Percentiles rank a stretch among this genome's conserved stretches.
phyloP scores from a whole-genome alignment of 2,329 filamentous ascomycete genomes.

The Botrytis porri region DNA sequence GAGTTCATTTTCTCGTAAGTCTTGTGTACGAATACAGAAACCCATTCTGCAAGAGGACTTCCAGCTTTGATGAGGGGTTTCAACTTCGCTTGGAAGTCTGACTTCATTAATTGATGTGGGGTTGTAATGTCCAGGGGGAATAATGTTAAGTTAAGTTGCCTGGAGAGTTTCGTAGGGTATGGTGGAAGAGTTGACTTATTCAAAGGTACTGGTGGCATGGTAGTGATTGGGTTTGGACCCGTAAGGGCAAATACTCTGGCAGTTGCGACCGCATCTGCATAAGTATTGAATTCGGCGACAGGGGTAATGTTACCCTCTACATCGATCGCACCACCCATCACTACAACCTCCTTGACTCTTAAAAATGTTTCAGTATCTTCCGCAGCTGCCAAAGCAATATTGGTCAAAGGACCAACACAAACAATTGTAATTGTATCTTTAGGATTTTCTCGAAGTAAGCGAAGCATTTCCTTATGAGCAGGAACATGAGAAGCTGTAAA shows the following conservation, averaged over 20 bases:
- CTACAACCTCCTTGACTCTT: slow-evolving; percentile 81
- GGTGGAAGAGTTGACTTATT: slow-evolving; percentile 50
- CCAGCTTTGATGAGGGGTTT: slow-evolving; percentile 55
- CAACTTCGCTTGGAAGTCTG: slow-evolving; percentile 57
- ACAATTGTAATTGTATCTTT: slow-evolving; percentile 84
- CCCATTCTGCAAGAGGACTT: slow-evolving; percentile 73
- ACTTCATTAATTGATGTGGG: slow-evolving; percentile 61
- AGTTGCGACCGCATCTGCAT: slow-evolving; percentile 77
- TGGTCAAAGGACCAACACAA: slow-evolving; percentile 88
- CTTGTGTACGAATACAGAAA: slow-evolving; percentile 66
- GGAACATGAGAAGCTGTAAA: slow-evolving; percentile 74
- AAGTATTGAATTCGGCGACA: slow-evolving; percentile 91
- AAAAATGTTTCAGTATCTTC: slow-evolving; percentile 89
- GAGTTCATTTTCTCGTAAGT: slow-evolving; percentile 66
- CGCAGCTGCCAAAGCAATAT: slow-evolving; percentile 82
- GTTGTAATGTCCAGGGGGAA: slow-evolving; percentile 78
- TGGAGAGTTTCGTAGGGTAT: slow-evolving; percentile 64
- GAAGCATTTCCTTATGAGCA: slow-evolving; percentile 85
- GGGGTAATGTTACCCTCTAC: slow-evolving; percentile 80
- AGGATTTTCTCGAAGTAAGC: slow-evolving; percentile 77
- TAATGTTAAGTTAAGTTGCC: slow-evolving; percentile 62
- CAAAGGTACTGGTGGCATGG: slow-evolving; percentile 68
- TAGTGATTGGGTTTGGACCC: slow-evolving; percentile 68
- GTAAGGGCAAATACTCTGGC: slow-evolving; percentile 76
- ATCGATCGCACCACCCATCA: slow-evolving; percentile 89